Base-by-base conservation (phyloP, 495 filamentous ascomycete species). In the Talaromyces wortmannii region DNA sequence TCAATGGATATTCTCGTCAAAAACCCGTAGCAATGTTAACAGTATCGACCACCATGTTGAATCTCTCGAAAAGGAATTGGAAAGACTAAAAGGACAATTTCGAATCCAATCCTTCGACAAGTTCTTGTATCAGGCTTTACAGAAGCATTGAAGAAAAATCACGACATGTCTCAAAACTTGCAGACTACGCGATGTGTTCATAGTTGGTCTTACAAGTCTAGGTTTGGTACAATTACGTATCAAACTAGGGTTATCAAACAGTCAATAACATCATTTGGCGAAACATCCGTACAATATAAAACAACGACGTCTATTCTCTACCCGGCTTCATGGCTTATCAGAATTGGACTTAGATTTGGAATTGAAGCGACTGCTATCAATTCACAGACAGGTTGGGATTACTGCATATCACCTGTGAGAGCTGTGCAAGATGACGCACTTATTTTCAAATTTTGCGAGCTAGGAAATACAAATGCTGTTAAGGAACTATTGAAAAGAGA, bases 281-380 rank as follows among this genome's bases (percentile, higher is more conserved):
- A 50, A n/a, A 32, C 7, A 0, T 31, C n/a, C 5, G n/a, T 31
- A 16, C 48, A 50, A 30, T 50, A 50, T 30, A 32, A 15, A 30
- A 50, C 23, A 31, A 50, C 48, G 7, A 50, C 51, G 16, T 53
- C 51, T 45, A 53, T 45, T 29, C 45, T 53, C 8, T n/a, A 31
- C n/a, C 31, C 51, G 31, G 36, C 51, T 11, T 53, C 36, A 30
- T 53, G 31, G 51, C 51, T 53, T 15, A 53, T 45, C 16, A 45
- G 6, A 31, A 18, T 53, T 16, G 51, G 51, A 23, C 36, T 53
- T n/a, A 53, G 43, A 45, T 45, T 45, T 18, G 51, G 33, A 45
- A 42, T 53, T 13, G 51, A 53, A 17, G 51, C 51, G 4, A 53
- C 23, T 15, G 8, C 23, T 30, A 29, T 23, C 43, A 53, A 32